Conservation (phyloP, 352 stramenopile genomes). For the Hyaloperonospora brassicae region DNA sequence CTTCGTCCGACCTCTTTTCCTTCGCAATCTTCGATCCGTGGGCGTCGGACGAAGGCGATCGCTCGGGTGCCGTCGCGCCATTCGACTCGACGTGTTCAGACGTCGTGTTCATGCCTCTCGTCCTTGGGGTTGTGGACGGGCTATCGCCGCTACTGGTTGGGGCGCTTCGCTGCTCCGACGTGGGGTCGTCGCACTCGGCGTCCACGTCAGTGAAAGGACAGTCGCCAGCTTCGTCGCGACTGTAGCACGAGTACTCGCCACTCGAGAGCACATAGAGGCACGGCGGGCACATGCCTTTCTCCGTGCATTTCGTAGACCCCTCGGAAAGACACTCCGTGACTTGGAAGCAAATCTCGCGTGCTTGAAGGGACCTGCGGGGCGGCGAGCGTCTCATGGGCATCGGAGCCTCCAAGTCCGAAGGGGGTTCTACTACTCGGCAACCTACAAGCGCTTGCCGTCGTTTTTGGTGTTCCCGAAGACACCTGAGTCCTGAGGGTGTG, state of each 20-base stretch:
- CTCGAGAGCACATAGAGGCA: conserved; percentile 62
- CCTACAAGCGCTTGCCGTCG: no score
- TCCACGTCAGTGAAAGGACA: conserved; percentile 22
- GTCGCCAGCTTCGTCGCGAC: conserved; percentile 12
- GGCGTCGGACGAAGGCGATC: background rate
- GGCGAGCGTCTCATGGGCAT: no score
- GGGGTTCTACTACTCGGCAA: no score
- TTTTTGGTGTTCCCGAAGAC: no score
- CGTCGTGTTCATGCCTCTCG: conserved; percentile 4
- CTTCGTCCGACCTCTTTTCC: background rate
- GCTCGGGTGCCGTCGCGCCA: no score
- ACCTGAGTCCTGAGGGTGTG: no score
- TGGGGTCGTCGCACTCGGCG: conserved; percentile 23
- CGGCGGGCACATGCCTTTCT: conserved; percentile 29
- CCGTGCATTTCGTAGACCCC: background rate
- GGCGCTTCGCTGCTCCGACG: conserved; percentile 5
- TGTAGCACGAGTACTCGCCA: conserved; percentile 65
- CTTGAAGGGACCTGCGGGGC: no score
- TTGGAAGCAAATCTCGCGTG: background rate
- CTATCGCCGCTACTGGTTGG: conserved; percentile 8
- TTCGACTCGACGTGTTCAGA: background rate
- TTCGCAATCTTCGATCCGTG: no score
- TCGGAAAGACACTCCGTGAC: background rate
- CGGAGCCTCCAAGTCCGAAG: no score
- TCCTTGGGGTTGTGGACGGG: background rate